phyloP scores from a whole-genome alignment of 768 basidiomycete species.

The Amanita jacksonii region DNA sequence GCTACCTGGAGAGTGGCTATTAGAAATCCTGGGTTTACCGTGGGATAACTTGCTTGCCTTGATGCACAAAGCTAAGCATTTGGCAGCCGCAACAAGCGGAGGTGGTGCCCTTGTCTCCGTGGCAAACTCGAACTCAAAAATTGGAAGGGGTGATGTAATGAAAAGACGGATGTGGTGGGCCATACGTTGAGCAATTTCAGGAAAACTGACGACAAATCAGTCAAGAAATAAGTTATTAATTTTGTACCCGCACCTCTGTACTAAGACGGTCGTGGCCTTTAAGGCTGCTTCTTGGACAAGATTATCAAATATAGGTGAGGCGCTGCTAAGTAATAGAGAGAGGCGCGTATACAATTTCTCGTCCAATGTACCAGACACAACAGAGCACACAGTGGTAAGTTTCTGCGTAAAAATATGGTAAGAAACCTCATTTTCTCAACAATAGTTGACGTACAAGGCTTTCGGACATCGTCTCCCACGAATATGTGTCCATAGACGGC shows the following conservation, averaged over 20 bases:
- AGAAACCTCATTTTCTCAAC: background rate
- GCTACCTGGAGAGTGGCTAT: conserved; percentile 44
- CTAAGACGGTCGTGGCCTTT: conserved; percentile 75
- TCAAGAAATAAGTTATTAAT: conserved; percentile 1
- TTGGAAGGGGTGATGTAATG: conserved; percentile 77
- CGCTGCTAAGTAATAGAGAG: conserved; percentile 67
- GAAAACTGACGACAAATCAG: conserved; percentile 45
- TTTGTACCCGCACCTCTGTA: conserved; percentile 51
- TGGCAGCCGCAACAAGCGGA: conserved; percentile 77
- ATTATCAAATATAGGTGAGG: conserved; percentile 73
- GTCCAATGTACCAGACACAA: conserved; percentile 61
- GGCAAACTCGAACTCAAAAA: conserved; percentile 81
- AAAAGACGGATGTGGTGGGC: conserved; percentile 77
- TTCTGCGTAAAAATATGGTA: conserved; percentile 41
- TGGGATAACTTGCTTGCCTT: conserved; percentile 37
- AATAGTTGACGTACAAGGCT: conserved; percentile 50
- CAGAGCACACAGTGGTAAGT: conserved; percentile 74
- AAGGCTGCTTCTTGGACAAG: conserved; percentile 86
- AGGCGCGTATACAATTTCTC: conserved; percentile 59
- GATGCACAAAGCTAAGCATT: conserved; percentile 84
- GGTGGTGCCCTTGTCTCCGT: conserved; percentile 67
- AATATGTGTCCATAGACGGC: conserved; percentile 77
- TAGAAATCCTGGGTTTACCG: background rate
- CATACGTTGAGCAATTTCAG: conserved; percentile 65
- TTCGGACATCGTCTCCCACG: conserved; percentile 90